Base-by-base conservation (phyloP, 2,329 filamentous ascomycete species). In the Fusarium penzigii region DNA sequence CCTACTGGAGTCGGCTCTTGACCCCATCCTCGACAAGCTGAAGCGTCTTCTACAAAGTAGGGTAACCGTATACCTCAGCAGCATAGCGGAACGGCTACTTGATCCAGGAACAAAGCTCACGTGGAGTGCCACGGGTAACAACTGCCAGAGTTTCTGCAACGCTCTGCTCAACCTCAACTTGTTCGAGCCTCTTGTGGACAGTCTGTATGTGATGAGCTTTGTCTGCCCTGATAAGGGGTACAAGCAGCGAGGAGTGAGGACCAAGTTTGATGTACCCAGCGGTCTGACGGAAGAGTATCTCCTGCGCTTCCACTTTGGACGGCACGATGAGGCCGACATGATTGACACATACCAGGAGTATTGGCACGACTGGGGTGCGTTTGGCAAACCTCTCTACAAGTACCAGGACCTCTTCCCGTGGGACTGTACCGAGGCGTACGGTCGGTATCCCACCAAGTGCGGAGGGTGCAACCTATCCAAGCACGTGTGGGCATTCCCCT, bases 351-450 rank as follows among this genome's bases (percentile, higher is more conserved):
- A 71, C 11, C 65, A 70, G 49, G 74, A 78, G 61, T 78, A 78
- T 53, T 78, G 75, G 75, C 64, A 72, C 48, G 75, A 77, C 56
- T 78, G 74, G 73, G 74, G 70, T 5, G 68, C 65, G 8, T 76
- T 78, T 49, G 69, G 64, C 1, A 64, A 62, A 4, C 68, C 66
- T 1, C 52, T 76, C 1, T 78, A 77, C 56, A 61, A 52, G 11
- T 70, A 75, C 43, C 74, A 76, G 47, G 67, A 72, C 46, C 42
- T 76, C 14, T 78, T 78, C 43, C 75, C 74, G 1, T 78, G 75
- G 75, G 75, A 78, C 51, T 78, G 75, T 57, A 78, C 75, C 5
- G 74, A 77, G 53, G 75, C 75, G 1, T 76, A 71, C 47, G 63
- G 62, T 6, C 55, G 67, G 20, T 72, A 73, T 42, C 71, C 70